Evolutionary conservation across 148 eudicot genomes (phyloP), one percentile per base, ranked within the genome.

Genomic region (Agrostemma githago): DNA sequence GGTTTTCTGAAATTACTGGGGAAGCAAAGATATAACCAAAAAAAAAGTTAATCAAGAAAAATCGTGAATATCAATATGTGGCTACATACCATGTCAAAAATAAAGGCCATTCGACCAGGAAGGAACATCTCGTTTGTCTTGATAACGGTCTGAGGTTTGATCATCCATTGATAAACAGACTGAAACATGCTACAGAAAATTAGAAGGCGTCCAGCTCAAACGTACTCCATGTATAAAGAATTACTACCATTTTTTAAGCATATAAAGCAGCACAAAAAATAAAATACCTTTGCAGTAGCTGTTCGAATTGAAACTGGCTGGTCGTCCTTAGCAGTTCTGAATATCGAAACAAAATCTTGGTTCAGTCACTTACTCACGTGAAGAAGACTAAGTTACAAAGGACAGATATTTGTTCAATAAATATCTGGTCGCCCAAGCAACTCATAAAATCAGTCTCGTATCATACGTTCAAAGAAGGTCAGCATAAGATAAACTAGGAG

Each of bases 41-140:
- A 70, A 37, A 62, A 64, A 70, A 62, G 19, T 62, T 9, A 54
- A 20, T 77, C 62, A 26, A 75, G 2, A 68, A 42, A 20, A 41
- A n/a, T 20, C 48, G 48, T 59, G 14, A 66, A 44, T 5, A 66
- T 62, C 20, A 16, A 68, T 53, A 62, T 16, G 60, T 51, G 82
- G 69, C 59, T 68, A 71, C 80, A 64, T 83, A 91, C 98, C 98
- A 89, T 88, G 83, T 89, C 85, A 82, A 84, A 94, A 78, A 94
- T 84, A 80, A 89, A 94, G 54, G 97, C 79, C 98, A 94, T 94
- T 72, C 98, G 85, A 66, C 98, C 98, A 63, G 98, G 97, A 72
- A 91, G 93, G 74, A 94, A 94, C 98, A 94, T 88, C 81, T 94
- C 98, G 79, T 92, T 94, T 58, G 98, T 87, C 81, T 94, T 94